phyloP scores from a whole-genome alignment of 768 basidiomycete species.

The Naganishia antarctica region DNA sequence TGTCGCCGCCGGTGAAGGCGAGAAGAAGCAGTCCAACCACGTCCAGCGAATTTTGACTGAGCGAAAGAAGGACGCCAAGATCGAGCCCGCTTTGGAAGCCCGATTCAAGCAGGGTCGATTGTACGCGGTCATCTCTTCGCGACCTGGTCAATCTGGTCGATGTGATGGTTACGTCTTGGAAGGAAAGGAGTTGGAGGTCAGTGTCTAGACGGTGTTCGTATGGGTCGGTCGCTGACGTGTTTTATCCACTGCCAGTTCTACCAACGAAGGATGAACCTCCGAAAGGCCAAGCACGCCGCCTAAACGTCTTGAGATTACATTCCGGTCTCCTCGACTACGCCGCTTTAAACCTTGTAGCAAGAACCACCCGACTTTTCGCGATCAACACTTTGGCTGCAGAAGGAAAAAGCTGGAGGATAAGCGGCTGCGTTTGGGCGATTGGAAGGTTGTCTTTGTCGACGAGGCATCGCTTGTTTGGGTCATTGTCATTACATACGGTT shows the following conservation, averaged over 20 bases:
- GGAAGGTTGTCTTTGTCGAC: slow-evolving; percentile 10
- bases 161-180: slow-evolving; percentile 96
- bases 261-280: slow-evolving; percentile 82
- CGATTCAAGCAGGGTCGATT: slow-evolving; percentile 94
- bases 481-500: slow-evolving; percentile 20
- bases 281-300: slow-evolving; percentile 86
- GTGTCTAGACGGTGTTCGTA: slow-evolving; percentile 9
- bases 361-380: neutral
- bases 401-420: slow-evolving; percentile 15
- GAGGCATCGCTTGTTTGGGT: slow-evolving; percentile 10
- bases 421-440: neutral
- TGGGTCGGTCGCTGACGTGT: neutral
- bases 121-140: slow-evolving; percentile 85
- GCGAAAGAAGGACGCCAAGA: slow-evolving; percentile 89
- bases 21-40: slow-evolving; percentile 83
- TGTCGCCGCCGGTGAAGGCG: slow-evolving; percentile 53
- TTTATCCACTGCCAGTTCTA: slow-evolving; percentile 58
- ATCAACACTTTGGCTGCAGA: neutral
- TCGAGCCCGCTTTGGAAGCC: slow-evolving; percentile 79
- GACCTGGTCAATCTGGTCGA: slow-evolving; percentile 94
- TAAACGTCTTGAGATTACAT: slow-evolving; percentile 19
- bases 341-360: slow-evolving; percentile 21
- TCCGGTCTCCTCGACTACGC: too few species aligned
- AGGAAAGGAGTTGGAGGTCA: slow-evolving; percentile 95
- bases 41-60: slow-evolving; percentile 78